Evolutionary conservation across 306 rosid species (phyloP).

Genomic region (Vigna angularis): DNA sequence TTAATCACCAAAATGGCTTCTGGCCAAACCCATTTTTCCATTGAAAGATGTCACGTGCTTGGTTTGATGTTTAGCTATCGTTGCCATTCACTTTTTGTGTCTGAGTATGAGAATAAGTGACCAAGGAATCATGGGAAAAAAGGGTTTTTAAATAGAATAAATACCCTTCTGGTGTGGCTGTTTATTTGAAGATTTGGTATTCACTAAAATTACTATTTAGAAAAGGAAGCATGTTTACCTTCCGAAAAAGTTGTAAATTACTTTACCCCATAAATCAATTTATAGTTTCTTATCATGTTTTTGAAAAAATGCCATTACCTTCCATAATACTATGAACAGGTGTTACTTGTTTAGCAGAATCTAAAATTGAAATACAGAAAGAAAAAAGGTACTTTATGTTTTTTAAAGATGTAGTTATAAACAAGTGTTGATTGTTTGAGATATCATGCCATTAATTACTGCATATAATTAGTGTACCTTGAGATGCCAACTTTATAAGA

Average conservation of each 20-base stretch:
- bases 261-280: neutral
- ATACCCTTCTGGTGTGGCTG: neutral
- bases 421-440: neutral
- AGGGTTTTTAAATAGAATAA: conserved; percentile 17
- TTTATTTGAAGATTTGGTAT: neutral
- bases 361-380: conserved; percentile 1
- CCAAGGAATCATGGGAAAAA: conserved; percentile 11
- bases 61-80: neutral
- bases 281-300: neutral
- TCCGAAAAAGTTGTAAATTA: neutral
- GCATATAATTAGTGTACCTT: no score
- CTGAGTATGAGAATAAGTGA: conserved; percentile 36
- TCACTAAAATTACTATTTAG: neutral
- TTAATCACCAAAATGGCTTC: conserved; percentile 39
- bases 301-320: neutral
- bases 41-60: conserved; percentile 27
- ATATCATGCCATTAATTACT: no score
- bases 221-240: neutral
- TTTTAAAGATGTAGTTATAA: neutral
- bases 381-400: neutral
- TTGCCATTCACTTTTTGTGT: neutral
- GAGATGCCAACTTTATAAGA: no score
- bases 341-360: neutral
- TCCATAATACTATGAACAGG: neutral
- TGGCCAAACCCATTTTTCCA: conserved; percentile 51